Evolutionary conservation across 257 asterid species (phyloP), one percentile per base, ranked within the genome.

Genomic region (Rhazya stricta): DNA sequence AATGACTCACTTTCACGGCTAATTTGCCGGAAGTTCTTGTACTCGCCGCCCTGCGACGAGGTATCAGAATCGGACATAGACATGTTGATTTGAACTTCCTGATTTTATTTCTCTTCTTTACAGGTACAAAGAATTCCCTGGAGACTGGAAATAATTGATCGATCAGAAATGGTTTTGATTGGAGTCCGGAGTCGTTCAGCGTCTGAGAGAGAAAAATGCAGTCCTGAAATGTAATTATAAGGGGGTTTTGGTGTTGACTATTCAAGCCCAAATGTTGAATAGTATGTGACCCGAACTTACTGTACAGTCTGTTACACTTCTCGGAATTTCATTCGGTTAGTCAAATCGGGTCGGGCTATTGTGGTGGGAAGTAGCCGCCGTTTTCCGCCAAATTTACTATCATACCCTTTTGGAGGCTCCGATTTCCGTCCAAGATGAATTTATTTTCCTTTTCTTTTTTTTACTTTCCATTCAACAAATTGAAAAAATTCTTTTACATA

Each of bases 61-160:
- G 88, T 77, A 75, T 89, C 90, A 48, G 91, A 86, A 85, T 89
- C 94, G 13, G 91, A 86, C 80, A 85, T 86, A 74, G 93, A 86
- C 90, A 86, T 86, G 50, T 34, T 78, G 39, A 25, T 39, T 36
- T 71, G 43, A 62, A 69, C 53, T 39, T 46, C 56, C 8, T 50
- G 57, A 36, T 39, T 13, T 51, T n/a, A 15, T 27, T 5, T 41
- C 71, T 43, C 72, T 13, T 21, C 37, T 70, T 70, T 45, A 46
- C 3, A 3, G n/a, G 9, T 25, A 13, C 30, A 29, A 68, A 34
- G 46, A 36, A 27, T 46, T 27, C 18, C 42, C 41, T n/a, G 74
- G 61, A 70, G 56, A 73, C 3, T 5, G 23, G 34, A 70, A 48
- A 25, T 2, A 53, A 63, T 25, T 69, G 43, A 70, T 36, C 72